Conservation (phyloP, 306 rosid genomes). For the Dalbergia cochinchinensis region DNA sequence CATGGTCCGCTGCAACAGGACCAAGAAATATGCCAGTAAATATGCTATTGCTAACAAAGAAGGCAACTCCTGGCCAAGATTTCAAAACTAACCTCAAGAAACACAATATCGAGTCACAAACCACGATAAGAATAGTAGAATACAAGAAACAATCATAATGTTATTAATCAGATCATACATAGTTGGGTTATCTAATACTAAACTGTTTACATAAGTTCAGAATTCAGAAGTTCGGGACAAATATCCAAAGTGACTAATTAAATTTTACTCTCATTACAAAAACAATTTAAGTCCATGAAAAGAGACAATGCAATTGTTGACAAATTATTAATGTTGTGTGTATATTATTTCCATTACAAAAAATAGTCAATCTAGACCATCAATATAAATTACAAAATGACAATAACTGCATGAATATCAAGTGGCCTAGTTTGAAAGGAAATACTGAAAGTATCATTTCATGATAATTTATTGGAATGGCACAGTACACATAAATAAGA, state of each 20-base stretch:
- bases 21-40: conserved; percentile 38
- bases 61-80: conserved; percentile 18
- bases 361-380: neutral
- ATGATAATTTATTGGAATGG: conserved; percentile 12
- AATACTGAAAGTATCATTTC: neutral
- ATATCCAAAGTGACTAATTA: conserved; percentile 16
- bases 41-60: conserved; percentile 39
- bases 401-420: conserved; percentile 16
- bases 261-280: neutral
- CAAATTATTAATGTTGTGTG: neutral
- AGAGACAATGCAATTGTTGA: neutral
- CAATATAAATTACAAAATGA: conserved; percentile 11
- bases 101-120: neutral
- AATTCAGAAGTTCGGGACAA: neutral
- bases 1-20: conserved; percentile 57
- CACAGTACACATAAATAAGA: conserved; percentile 3
- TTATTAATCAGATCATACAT: neutral
- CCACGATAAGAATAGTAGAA: neutral
- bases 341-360: neutral
- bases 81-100: conserved; percentile 2
- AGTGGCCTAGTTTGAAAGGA: conserved; percentile 10
- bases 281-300: conserved; percentile 24
- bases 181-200: neutral
- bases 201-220: conserved; percentile 8
- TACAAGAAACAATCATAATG: conserved; percentile 10